Base-by-base conservation (phyloP, 352 stramenopile genomes). In the Phytophthora meadii region DNA sequence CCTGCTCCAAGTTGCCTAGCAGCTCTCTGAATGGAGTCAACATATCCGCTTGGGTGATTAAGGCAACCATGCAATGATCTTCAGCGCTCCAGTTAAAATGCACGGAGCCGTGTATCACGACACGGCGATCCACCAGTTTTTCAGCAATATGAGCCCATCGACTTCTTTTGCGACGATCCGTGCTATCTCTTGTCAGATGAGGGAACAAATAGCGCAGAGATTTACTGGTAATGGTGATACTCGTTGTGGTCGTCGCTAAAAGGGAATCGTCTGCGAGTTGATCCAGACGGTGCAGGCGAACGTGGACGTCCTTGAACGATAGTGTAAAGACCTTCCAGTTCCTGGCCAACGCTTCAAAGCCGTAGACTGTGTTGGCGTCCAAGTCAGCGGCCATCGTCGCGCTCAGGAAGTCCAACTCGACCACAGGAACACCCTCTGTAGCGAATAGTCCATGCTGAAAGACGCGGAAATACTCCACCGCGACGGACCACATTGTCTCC, bases 311-410 rank as follows among this genome's bases (percentile, higher is more conserved):
- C 25, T 36, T 14, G 24, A 57, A 57, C 14, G 9, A 27, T 1
- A 40, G 50, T 2, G 36, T 57, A 14, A 57, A 57, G 15, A 45
- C 22, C 15, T 49, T 48, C 51, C 51, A 49, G 51, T 49, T 58
- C 36, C 37, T 58, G 2, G 25, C 37, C 5, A 49, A 19, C 3
- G 36, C 37, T 8, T 40, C 51, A 12, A 48, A 48, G 15, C 51
- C 51, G 9, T 27, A 11, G 2, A 58, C 36, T 19, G 37, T 58
- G 25, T 39, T 39, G 15, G 37, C 50, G 17, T 48, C 49, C 12
- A 56, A 17, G 15, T 47, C 50, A 14, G 10, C 8, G 4, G 28
- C 30, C 49, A 56, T 56, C 22, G 34, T 56, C 5, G 36, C 19
- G 27, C 15, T 34, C 6, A 57, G 22, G 24, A 47, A 57, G 34